Conservation (phyloP, 805 yeast genomes). For the Aciculoconidium aculeatum region DNA sequence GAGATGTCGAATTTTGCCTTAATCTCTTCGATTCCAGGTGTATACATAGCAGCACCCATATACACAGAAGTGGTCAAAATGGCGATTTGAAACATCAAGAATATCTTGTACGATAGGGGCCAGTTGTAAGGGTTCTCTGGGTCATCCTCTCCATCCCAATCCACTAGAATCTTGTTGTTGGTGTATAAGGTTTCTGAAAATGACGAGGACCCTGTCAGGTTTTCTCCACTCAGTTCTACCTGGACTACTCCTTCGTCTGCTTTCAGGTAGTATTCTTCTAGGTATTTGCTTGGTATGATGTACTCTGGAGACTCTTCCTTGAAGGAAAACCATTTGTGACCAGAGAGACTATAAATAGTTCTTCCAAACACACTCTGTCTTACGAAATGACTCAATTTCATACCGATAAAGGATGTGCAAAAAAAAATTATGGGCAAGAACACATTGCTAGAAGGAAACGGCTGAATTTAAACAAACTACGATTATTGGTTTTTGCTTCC, state of each 20-base stretch:
- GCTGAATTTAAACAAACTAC: no score
- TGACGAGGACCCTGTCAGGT: no score
- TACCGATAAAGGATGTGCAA: no score
- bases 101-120: conserved; percentile 36
- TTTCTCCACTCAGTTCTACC: no score
- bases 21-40: conserved; percentile 46
- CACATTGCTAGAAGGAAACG: no score
- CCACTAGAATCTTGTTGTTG: conserved; percentile 15
- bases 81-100: conserved; percentile 35
- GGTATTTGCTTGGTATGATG: conserved; percentile 13
- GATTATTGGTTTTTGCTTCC: no score
- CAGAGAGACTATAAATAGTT: conserved; percentile 20
- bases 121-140: conserved; percentile 55
- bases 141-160: conserved; percentile 42
- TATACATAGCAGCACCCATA: conserved; percentile 50
- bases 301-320: conserved; percentile 13
- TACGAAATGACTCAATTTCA: conserved; percentile 13
- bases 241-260: no score
- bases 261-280: no score
- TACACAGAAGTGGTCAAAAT: conserved; percentile 46
- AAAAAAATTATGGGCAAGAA: no score
- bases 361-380: conserved; percentile 29
- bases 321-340: conserved; percentile 17
- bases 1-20: conserved; percentile 40
- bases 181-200: no score